A percentile compares a stretch with the other conserved stretches of the same genome.
phyloP scores from a whole-genome alignment of 2,329 filamentous ascomycete species.

The Fusarium dlaminii region DNA sequence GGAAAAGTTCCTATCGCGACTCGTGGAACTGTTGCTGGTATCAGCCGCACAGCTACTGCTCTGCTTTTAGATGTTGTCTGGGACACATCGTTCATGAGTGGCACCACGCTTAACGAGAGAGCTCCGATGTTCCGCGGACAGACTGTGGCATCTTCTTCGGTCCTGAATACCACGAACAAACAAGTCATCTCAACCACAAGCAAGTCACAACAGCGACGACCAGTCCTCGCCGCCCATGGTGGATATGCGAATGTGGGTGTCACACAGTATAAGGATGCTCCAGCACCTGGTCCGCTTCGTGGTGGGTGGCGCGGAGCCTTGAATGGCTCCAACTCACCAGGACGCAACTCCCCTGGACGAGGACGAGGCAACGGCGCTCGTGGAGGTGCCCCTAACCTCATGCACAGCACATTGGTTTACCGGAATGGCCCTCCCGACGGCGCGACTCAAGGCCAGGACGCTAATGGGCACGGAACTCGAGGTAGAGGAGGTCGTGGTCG shows the following conservation, averaged over 20 bases:
- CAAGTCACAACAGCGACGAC: conserved; percentile 60
- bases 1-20: conserved; percentile 95
- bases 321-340: conserved; percentile 56
- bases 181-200: conserved; percentile 79
- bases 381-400: conserved; percentile 54
- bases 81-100: conserved; percentile 96
- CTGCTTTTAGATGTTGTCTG: conserved; percentile 91
- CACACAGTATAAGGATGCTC: conserved; percentile 69
- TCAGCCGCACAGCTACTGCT: conserved; percentile 86
- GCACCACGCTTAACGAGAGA: conserved; percentile 87
- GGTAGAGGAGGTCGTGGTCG: conserved; percentile 47
- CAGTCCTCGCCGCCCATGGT: conserved; percentile 59
- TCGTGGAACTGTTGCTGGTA: conserved; percentile 91
- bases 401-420: conserved; percentile 64
- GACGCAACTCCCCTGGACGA: conserved; percentile 50
- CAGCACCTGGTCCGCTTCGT: conserved; percentile 63
- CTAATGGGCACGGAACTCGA: conserved; percentile 39
- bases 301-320: conserved; percentile 68
- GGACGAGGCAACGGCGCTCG: conserved; percentile 51
- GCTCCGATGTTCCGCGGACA: conserved; percentile 94
- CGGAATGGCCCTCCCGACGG: conserved; percentile 51
- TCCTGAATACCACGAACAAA: conserved; percentile 85
- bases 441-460: conserved; percentile 40
- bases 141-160: conserved; percentile 86
- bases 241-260: conserved; percentile 65